phyloP scores from a whole-genome alignment of 1,139 yeast species.

The Suhomyces anneliseae region DNA sequence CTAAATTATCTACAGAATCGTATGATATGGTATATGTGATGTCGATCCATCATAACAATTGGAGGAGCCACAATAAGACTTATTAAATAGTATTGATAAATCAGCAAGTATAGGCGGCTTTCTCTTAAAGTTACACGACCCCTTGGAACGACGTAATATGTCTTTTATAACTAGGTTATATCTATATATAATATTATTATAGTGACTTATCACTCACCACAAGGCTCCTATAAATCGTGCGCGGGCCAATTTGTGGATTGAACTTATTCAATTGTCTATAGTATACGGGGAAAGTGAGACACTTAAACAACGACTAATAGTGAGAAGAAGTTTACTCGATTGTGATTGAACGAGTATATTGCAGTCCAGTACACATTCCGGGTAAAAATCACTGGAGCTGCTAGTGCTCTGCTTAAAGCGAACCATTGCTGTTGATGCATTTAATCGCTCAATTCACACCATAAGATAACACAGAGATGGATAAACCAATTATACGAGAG shows the following conservation, averaged over 20 bases:
- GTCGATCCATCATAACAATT: too few relatives aligned
- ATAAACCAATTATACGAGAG: conserved; percentile 1
- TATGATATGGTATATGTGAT: neutral
- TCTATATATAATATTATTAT: too few relatives aligned
- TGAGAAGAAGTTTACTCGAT: neutral
- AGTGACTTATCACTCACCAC: too few relatives aligned
- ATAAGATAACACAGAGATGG: conserved; percentile 1
- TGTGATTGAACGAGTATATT: neutral
- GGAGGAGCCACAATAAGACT: too few relatives aligned
- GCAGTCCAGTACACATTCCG: neutral
- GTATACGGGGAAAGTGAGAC: neutral
- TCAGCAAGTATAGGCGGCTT: too few relatives aligned
- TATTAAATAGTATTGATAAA: too few relatives aligned
- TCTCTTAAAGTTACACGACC: too few relatives aligned
- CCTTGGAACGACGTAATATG: too few relatives aligned
- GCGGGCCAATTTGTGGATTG: too few relatives aligned
- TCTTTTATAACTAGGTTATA: too few relatives aligned
- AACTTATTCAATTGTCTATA: too few relatives aligned
- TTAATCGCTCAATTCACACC: neutral
- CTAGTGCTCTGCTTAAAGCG: neutral
- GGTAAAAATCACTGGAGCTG: neutral
- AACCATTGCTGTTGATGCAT: neutral
- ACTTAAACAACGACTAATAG: neutral
- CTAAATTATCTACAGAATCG: neutral
- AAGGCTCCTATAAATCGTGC: too few relatives aligned